Evolutionary conservation across 2,329 filamentous ascomycete genomes (phyloP).

Genomic region (Lasiodiplodia hormozganensis): DNA sequence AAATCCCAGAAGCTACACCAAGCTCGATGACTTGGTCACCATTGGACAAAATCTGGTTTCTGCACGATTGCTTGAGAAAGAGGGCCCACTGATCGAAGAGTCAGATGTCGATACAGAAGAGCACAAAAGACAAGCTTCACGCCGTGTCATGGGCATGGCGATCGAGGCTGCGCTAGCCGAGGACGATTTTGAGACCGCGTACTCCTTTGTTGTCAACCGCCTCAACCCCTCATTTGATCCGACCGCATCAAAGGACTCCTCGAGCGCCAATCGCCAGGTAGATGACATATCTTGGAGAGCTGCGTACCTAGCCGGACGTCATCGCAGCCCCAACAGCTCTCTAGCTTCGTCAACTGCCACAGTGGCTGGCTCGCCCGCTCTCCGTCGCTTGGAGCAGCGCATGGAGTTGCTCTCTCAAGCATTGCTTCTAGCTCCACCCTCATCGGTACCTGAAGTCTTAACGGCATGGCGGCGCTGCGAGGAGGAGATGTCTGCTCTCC

Average conservation of each 20-base stretch:
- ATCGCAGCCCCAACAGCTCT: constrained; percentile 53
- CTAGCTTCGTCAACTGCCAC: constrained; percentile 45
- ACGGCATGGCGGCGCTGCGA: constrained; percentile 79
- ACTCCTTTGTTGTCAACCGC: constrained; percentile 79
- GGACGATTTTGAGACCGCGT: constrained; percentile 85
- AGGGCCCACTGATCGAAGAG: constrained; percentile 35
- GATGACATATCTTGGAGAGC: constrained; percentile 81
- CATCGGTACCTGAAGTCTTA: constrained; percentile 75
- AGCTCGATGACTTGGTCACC: constrained; percentile 73
- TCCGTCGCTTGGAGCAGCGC: constrained; percentile 79
- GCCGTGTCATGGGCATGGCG: constrained; percentile 79
- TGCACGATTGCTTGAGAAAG: constrained; percentile 55
- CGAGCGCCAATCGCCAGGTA: constrained; percentile 36
- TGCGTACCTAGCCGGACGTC: constrained; percentile 78
- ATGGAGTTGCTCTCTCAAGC: constrained; percentile 81
- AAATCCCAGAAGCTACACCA: constrained; percentile 75
- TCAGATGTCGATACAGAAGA: constrained; percentile 31
- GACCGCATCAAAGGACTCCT: background rate
- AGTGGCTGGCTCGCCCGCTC: constrained; percentile 49
- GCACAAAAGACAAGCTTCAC: constrained; percentile 59
- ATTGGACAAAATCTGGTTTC: constrained; percentile 72
- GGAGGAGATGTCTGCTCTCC: constrained; percentile 72
- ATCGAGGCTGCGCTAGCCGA: constrained; percentile 77
- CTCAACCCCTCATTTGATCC: constrained; percentile 47
- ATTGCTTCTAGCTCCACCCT: constrained; percentile 73